These are phyloP conservation scores for Scenedesmus sp. DNA, from an alignment of 163 green algal genomes.

Conservation along the genomic window DNA sequence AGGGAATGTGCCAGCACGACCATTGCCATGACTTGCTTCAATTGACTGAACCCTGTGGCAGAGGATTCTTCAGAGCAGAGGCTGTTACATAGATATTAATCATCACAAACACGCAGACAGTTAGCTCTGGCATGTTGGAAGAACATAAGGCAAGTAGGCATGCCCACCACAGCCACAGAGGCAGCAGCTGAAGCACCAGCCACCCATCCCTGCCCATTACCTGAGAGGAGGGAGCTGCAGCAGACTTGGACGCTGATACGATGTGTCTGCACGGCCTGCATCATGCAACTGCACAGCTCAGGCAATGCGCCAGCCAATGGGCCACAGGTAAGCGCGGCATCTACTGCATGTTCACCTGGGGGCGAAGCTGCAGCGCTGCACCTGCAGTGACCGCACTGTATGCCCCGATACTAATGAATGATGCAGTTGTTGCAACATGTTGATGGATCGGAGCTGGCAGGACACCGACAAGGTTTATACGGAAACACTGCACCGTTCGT, in stretches of 20 bases:
- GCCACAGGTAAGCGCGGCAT: slow-evolving; percentile 13
- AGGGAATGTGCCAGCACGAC: not conserved
- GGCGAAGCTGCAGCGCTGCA: not conserved
- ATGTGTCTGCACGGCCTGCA: not conserved
- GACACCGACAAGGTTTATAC: not conserved
- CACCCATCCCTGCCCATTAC: not conserved
- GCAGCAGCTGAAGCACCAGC: slow-evolving; percentile 16
- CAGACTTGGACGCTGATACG: not conserved
- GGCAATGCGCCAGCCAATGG: slow-evolving; percentile 6
- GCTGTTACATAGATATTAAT: not conserved
- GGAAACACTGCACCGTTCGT: not conserved
- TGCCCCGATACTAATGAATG: not conserved
- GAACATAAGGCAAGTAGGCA: not conserved
- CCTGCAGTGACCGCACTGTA: not conserved
- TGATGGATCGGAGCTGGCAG: not conserved
- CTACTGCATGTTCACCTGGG: not conserved
- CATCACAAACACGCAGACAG: not conserved
- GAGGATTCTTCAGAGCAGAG: not conserved
- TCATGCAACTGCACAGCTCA: not conserved
- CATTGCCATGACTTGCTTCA: not conserved
- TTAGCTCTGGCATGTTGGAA: not conserved
- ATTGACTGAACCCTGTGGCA: not conserved
- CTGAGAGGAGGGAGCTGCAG: slow-evolving; percentile 3
- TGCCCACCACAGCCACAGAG: slow-evolving; percentile 9
- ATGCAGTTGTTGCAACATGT: not conserved